Evolutionary conservation across 345 rosid species (phyloP), one percentile per base, ranked within the genome.

Genomic region (Populus euphratica): DNA sequence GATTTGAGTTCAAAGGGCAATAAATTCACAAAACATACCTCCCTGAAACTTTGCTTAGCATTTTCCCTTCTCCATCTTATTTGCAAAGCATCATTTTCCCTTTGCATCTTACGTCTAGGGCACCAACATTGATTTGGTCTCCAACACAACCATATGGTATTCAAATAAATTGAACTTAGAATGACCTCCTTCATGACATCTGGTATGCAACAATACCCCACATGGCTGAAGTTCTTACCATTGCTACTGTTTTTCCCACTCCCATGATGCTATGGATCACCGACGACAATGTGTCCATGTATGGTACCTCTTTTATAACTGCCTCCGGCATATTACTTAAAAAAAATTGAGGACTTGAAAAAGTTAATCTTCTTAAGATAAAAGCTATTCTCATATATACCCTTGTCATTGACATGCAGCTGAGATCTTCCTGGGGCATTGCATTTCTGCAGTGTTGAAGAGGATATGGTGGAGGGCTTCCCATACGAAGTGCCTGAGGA

Each of bases 391-490:
- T 91, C 96, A 90, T 91, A 87, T 81, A 87, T 78, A 91, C 84
- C 86, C 84, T 91, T 89, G 91, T 88, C 87, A 96, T 88, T 92
- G 93, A 96, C 96, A 47, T 96, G 97, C 99, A 96, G 99, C 98
- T 96, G 99, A 96, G 98, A 96, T 96, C 90, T 91, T 95, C 93
- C 90, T 96, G 92, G 99, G 93, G 99, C 94, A 93, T 95, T 94
- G 91, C 89, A 75, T 94, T 92, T 92, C 95, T 92, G 98, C 98
- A 93, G 99, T 93, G 96, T 96, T 87, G 99, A 96, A 90, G 99
- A 96, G 97, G 99, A 93, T 75, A 96, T 96, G 98, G 91, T 96
- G 69, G 96, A 89, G 80, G 93, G 91, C 88, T 96, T 96, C 84
- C 98, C 98, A 2, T 93, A 85, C 36, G 92, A 96, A 83, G 94